Percentiles rank a stretch among this genome's conserved stretches.
Conservation (phyloP, 2,329 filamentous ascomycete species). For the Verticillium alfalfae region DNA sequence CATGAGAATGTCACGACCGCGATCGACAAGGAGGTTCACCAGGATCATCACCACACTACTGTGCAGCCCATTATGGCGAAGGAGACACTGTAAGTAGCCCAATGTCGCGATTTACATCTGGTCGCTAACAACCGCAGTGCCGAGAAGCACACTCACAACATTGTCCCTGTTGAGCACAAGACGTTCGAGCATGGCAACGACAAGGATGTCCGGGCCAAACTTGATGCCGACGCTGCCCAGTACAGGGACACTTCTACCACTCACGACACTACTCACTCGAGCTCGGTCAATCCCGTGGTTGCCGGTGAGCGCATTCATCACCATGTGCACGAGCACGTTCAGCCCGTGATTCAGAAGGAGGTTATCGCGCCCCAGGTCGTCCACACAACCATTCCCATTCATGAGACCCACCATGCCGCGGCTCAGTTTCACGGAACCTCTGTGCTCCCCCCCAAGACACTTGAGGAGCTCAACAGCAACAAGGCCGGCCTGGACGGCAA, state of each 20-base stretch:
- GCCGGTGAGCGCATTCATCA: constrained; percentile 26
- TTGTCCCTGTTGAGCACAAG: constrained; percentile 54
- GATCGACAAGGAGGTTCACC: constrained; percentile 63
- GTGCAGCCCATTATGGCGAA: constrained; percentile 52
- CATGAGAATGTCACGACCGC: constrained; percentile 59
- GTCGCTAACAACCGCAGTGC: constrained; percentile 18
- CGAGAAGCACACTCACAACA: constrained; percentile 57
- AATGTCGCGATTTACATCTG: background rate
- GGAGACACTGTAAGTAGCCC: constrained; percentile 32
- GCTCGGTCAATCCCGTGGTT: constrained; percentile 17
- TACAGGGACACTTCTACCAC: constrained; percentile 21
- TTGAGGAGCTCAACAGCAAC: constrained; percentile 49
- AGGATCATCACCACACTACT: constrained; percentile 67
- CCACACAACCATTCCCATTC: constrained; percentile 67
- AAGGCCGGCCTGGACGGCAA: constrained; percentile 44
- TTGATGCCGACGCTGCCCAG: constrained; percentile 43
- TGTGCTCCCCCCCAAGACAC: constrained; percentile 56
- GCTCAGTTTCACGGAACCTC: constrained; percentile 62
- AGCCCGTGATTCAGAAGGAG: constrained; percentile 67
- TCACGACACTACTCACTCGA: constrained; percentile 20
- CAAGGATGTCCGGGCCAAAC: constrained; percentile 34
- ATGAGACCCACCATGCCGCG: constrained; percentile 65
- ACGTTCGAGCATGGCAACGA: constrained; percentile 56
- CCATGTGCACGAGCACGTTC: constrained; percentile 61
- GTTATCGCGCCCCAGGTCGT: constrained; percentile 61